These are phyloP conservation scores for Diaporthe sp. DNA, from an alignment of 2,329 filamentous ascomycete genomes.

Conservation along the genomic window DNA sequence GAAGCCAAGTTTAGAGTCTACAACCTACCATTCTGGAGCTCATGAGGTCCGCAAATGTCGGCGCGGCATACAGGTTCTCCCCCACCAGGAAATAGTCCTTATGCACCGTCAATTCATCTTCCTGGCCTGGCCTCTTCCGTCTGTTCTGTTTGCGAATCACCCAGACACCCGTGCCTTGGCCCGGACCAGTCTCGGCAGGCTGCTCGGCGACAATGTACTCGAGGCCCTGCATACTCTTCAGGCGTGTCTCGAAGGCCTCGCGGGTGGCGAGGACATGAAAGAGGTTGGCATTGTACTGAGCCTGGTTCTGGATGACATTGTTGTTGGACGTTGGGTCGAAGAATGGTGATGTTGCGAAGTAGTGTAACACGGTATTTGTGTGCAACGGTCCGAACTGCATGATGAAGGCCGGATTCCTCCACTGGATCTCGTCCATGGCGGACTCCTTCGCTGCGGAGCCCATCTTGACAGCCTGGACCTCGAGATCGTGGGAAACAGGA, in stretches of 20 bases:
- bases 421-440: conserved; percentile 77
- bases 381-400: conserved; percentile 71
- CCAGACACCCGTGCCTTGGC: conserved; percentile 76
- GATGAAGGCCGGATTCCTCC: conserved; percentile 67
- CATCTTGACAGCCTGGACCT: conserved; percentile 52
- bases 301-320: conserved; percentile 73
- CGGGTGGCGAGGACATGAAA: conserved; percentile 70
- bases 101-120: conserved; percentile 72
- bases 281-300: conserved; percentile 72
- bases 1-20: too few relatives aligned
- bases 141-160: conserved; percentile 78
- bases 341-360: conserved; percentile 77
- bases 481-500: not conserved
- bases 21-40: conserved; percentile 68
- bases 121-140: conserved; percentile 66
- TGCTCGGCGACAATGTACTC: conserved; percentile 78
- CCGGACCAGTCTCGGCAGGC: conserved; percentile 73
- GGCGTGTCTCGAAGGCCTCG: conserved; percentile 73
- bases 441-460: conserved; percentile 60
- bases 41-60: conserved; percentile 71
- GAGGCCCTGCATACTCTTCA: conserved; percentile 75
- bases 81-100: conserved; percentile 75
- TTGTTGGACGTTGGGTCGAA: conserved; percentile 79
- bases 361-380: conserved; percentile 75
- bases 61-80: conserved; percentile 77